phyloP scores from a whole-genome alignment of 2,329 filamentous ascomycete genomes.

The Paraphoma chrysanthemicola region DNA sequence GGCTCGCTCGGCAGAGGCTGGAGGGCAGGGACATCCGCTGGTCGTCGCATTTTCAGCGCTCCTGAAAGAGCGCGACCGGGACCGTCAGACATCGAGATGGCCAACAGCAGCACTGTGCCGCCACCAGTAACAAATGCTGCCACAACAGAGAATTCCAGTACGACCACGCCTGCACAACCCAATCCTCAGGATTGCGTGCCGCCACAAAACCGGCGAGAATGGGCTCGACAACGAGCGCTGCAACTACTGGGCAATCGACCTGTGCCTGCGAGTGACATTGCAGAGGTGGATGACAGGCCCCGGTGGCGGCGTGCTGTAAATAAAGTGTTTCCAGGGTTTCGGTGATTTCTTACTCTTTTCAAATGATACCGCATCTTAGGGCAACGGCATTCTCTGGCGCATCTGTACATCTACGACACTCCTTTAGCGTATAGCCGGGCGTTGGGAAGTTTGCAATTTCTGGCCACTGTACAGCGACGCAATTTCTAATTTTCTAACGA shows the following conservation, averaged over 20 bases:
- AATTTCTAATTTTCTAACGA: neutral
- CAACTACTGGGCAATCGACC: constrained; percentile 49
- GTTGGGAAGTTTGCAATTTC: neutral
- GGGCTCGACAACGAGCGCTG: constrained; percentile 55
- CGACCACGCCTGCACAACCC: constrained; percentile 3
- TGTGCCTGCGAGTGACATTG: constrained; percentile 27
- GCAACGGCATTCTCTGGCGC: neutral
- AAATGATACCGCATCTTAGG: constrained; percentile 6
- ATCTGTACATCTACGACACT: neutral
- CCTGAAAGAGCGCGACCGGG: constrained; percentile 27
- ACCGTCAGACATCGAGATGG: constrained; percentile 43
- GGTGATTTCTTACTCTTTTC: constrained; percentile 16
- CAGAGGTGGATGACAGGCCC: constrained; percentile 26
- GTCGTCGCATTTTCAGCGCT: constrained; percentile 42
- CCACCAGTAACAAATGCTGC: neutral
- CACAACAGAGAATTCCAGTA: neutral
- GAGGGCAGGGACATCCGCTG: constrained; percentile 23
- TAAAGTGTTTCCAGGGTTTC: constrained; percentile 45
- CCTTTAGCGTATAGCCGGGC: neutral
- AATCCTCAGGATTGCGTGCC: constrained; percentile 17
- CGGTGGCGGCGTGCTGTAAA: constrained; percentile 37
- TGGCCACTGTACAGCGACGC: neutral
- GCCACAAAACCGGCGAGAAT: constrained; percentile 49
- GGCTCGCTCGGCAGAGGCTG: constrained; percentile 34
- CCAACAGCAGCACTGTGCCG: constrained; percentile 4